Conservation (phyloP, 768 basidiomycete genomes). For the Botryobasidium botryosum region DNA sequence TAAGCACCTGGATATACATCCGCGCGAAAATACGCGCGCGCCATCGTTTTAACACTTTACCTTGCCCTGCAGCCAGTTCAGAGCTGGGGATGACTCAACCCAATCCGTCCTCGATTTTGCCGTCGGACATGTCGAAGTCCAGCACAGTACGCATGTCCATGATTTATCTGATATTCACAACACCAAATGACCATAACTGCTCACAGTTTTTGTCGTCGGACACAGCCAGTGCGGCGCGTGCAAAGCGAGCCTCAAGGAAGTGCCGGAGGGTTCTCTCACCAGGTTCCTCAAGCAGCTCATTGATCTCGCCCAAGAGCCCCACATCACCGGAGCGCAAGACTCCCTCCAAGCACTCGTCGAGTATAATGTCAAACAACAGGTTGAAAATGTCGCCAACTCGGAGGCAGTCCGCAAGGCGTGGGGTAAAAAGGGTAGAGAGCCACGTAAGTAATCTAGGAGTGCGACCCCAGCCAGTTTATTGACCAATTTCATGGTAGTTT, state of each 20-base stretch:
- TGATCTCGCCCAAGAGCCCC: slow-evolving; percentile 16
- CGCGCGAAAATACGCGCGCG: too few relatives aligned
- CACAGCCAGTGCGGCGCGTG: slow-evolving; percentile 59
- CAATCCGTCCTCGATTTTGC: slow-evolving; percentile 62
- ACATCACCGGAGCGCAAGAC: slow-evolving; percentile 2
- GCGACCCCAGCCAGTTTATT: too few relatives aligned
- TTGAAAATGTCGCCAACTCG: slow-evolving; percentile 19
- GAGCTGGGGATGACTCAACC: slow-evolving; percentile 49
- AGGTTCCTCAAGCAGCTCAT: slow-evolving; percentile 20
- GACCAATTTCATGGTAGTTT: slow-evolving; percentile 6
- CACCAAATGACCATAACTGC: too few relatives aligned
- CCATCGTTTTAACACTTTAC: too few relatives aligned
- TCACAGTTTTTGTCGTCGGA: too few relatives aligned
- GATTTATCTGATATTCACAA: too few relatives aligned
- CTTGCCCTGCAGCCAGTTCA: slow-evolving; percentile 47
- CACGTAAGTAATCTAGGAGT: too few relatives aligned
- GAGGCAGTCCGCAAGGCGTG: slow-evolving; percentile 19
- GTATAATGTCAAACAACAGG: slow-evolving; percentile 15
- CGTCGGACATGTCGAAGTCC: too few relatives aligned
- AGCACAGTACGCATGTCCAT: too few relatives aligned
- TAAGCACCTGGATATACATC: too few relatives aligned
- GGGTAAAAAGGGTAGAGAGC: slow-evolving; percentile 22
- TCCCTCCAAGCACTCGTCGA: slow-evolving; percentile 11
- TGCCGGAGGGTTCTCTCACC: neutral
- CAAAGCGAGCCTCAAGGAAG: slow-evolving; percentile 9